These are phyloP conservation scores for Beauveria asiatica DNA, from an alignment of 2,329 filamentous ascomycete genomes.

Conservation along the genomic window DNA sequence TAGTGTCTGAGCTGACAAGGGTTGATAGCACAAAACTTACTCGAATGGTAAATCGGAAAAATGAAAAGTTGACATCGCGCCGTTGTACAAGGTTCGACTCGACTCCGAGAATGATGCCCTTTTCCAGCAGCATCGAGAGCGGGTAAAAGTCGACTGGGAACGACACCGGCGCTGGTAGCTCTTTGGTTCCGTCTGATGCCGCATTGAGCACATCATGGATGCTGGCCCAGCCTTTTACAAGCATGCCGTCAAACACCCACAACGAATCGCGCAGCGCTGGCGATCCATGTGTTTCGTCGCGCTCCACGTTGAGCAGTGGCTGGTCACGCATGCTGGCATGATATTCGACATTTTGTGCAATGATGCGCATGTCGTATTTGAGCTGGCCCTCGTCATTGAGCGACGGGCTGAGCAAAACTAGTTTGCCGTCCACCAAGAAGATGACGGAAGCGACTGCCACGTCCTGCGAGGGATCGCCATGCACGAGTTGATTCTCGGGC, in stretches of 20 bases:
- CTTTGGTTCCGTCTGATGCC: conserved; percentile 57
- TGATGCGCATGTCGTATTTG: conserved; percentile 97
- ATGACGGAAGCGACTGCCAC: conserved; percentile 88
- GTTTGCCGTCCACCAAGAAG: conserved; percentile 94
- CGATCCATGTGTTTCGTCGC: conserved; percentile 20
- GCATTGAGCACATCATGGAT: conserved; percentile 74
- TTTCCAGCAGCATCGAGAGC: conserved; percentile 75
- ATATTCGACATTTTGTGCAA: conserved; percentile 93
- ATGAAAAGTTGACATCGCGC: conserved; percentile 83
- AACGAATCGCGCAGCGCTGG: conserved; percentile 70
- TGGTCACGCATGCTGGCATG: conserved; percentile 90
- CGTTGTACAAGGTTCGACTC: conserved; percentile 92
- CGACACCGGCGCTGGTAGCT: conserved; percentile 65
- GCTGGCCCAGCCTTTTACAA: conserved; percentile 83
- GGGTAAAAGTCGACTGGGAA: conserved; percentile 94
- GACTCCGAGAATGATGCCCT: conserved; percentile 82
- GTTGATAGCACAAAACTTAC: conserved; percentile 40
- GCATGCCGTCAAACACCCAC: conserved; percentile 86
- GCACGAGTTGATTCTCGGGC: conserved; percentile 77
- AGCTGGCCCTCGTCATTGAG: conserved; percentile 72
- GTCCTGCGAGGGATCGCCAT: conserved; percentile 92
- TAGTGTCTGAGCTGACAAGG: not conserved
- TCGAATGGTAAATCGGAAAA: conserved; percentile 78
- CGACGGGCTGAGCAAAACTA: conserved; percentile 84
- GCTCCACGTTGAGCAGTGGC: conserved; percentile 33